Evolutionary conservation across 805 yeast genomes (phyloP).

Genomic region (Saturnispora sekii): DNA sequence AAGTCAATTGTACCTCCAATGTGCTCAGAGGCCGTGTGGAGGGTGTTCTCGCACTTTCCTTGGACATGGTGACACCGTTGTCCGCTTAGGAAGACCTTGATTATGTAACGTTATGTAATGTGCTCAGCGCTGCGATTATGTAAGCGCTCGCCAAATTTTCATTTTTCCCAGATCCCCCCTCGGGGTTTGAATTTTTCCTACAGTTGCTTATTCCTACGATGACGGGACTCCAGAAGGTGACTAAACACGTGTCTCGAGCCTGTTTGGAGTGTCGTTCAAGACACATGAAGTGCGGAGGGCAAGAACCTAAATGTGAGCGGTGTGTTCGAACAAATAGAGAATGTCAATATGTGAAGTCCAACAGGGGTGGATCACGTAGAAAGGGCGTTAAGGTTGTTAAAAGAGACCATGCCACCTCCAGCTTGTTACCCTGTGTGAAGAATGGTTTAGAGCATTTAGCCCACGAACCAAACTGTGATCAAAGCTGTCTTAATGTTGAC

Average conservation of each 20-base stretch:
- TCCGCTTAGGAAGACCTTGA: constrained; percentile 23
- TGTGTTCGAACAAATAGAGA: constrained; percentile 29
- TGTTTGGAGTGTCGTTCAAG: constrained; percentile 43
- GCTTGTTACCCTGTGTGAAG: constrained; percentile 24
- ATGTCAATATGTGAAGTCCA: constrained; percentile 41
- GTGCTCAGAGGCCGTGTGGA: constrained; percentile 76
- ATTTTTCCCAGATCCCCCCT: background rate
- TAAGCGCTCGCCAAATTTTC: background rate
- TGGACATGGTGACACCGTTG: constrained; percentile 76
- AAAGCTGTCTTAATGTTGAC: constrained; percentile 22
- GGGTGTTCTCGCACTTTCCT: constrained; percentile 68
- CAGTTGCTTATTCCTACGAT: background rate
- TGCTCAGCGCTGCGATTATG: background rate
- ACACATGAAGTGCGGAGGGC: constrained; percentile 43
- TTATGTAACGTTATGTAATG: background rate
- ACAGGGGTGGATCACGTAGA: constrained; percentile 44
- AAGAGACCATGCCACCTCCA: constrained; percentile 1
- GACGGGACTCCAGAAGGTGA: background rate
- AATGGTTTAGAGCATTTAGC: constrained; percentile 17
- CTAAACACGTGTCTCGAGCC: constrained; percentile 37
- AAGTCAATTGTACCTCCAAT: constrained; percentile 61
- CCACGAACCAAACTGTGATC: constrained; percentile 16
- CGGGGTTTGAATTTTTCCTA: constrained; percentile 7
- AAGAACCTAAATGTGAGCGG: constrained; percentile 34
- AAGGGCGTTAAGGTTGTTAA: constrained; percentile 29